These are phyloP conservation scores for Cryphonectria radicalis DNA, from an alignment of 2,329 filamentous ascomycete genomes.

Conservation along the genomic window DNA sequence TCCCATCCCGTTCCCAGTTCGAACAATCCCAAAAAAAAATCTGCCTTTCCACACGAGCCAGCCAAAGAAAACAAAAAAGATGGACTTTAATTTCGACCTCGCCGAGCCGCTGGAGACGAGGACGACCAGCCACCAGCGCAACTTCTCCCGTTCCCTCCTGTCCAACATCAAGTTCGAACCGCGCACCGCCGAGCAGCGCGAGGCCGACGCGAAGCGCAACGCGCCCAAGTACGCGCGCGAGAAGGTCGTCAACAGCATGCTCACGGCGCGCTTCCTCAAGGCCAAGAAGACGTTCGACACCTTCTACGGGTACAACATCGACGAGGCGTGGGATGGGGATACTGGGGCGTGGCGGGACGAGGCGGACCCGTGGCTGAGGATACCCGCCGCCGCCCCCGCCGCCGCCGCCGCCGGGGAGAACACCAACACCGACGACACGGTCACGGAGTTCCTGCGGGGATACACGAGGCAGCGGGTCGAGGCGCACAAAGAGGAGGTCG, in stretches of 20 bases:
- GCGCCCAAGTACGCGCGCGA: constrained; percentile 31
- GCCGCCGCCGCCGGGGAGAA: neutral
- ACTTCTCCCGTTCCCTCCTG: constrained; percentile 17
- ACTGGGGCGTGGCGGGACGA: constrained; percentile 21
- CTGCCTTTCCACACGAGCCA: neutral
- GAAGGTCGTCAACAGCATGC: constrained; percentile 30
- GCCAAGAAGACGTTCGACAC: constrained; percentile 31
- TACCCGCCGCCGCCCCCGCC: neutral
- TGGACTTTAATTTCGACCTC: constrained; percentile 21
- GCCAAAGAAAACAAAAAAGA: neutral
- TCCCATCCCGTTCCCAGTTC: neutral
- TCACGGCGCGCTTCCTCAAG: constrained; percentile 31
- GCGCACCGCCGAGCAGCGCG: constrained; percentile 30
- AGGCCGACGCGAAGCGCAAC: constrained; percentile 29
- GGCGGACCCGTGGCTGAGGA: constrained; percentile 31
- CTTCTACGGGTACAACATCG: constrained; percentile 30
- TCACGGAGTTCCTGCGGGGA: constrained; percentile 29
- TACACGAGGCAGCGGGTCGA: constrained; percentile 24
- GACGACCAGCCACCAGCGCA: constrained; percentile 19
- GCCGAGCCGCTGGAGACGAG: constrained; percentile 20
- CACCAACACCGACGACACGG: constrained; percentile 24
- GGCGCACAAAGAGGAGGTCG: constrained; percentile 15
- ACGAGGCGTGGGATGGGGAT: constrained; percentile 25
- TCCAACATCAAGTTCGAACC: constrained; percentile 29
- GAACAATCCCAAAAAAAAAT: neutral